Conservation (phyloP, 768 basidiomycete species). For the Hypholoma sublateritium region DNA sequence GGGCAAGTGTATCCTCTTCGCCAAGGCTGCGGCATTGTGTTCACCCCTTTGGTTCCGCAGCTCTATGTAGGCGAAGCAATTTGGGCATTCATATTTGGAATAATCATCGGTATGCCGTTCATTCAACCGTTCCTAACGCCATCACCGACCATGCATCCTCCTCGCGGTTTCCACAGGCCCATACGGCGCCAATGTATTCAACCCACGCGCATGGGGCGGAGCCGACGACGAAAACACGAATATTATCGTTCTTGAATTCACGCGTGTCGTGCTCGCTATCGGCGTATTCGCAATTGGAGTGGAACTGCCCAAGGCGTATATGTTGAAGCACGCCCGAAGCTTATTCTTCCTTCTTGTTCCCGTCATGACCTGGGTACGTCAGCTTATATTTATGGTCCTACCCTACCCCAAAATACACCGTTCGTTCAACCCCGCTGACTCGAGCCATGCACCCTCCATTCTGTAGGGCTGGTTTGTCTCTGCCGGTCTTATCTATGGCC, state of each 20-base stretch:
- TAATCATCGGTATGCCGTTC: slow-evolving; percentile 70
- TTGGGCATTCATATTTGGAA: slow-evolving; percentile 91
- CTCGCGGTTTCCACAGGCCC: slow-evolving; percentile 52
- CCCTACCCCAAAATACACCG: neutral
- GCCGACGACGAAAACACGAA: slow-evolving; percentile 50
- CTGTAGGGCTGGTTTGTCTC: slow-evolving; percentile 91
- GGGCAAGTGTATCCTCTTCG: slow-evolving; percentile 39
- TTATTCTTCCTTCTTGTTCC: slow-evolving; percentile 81
- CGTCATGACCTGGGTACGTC: slow-evolving; percentile 80
- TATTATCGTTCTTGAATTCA: slow-evolving; percentile 86
- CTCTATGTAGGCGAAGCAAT: slow-evolving; percentile 96
- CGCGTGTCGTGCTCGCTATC: slow-evolving; percentile 90
- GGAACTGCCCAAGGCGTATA: slow-evolving; percentile 94
- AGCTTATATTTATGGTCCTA: neutral
- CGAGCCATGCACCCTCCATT: neutral
- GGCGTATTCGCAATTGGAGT: slow-evolving; percentile 99
- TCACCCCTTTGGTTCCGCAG: slow-evolving; percentile 29
- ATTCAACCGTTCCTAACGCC: slow-evolving; percentile 5
- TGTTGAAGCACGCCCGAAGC: slow-evolving; percentile 90
- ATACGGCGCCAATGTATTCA: slow-evolving; percentile 76
- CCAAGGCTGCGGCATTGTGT: neutral
- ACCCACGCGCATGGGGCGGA: slow-evolving; percentile 76
- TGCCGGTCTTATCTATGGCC: slow-evolving; percentile 85
- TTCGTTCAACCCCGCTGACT: neutral
- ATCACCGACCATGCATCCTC: neutral